Conservation (phyloP, 192 early-diverging fungal species). For the Gigaspora rosea region DNA sequence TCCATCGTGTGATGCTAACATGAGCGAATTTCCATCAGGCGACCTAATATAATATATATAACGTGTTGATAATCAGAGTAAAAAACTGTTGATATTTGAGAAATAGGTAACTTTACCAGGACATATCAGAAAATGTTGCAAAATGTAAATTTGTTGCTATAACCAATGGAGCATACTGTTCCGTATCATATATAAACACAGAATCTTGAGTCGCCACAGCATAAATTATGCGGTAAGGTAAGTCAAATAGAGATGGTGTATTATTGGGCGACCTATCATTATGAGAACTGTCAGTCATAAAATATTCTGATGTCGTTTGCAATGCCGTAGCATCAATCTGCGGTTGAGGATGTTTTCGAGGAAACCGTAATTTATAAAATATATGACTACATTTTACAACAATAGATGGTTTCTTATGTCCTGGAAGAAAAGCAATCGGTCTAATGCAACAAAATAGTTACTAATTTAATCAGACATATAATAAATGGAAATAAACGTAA, state of each 20-base stretch:
- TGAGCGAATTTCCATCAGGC: slow-evolving; percentile 69
- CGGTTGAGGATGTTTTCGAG: not conserved
- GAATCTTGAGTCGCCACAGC: slow-evolving; percentile 85
- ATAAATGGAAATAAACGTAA: not conserved
- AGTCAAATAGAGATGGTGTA: slow-evolving; percentile 39
- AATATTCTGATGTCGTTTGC: too few relatives aligned
- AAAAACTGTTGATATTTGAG: slow-evolving; percentile 12
- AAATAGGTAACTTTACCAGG: slow-evolving; percentile 70
- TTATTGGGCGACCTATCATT: not conserved
- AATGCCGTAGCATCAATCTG: too few relatives aligned
- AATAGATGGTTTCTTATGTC: slow-evolving; percentile 76
- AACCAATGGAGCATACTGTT: slow-evolving; percentile 68
- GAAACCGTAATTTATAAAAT: slow-evolving; percentile 48
- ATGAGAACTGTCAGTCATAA: too few relatives aligned
- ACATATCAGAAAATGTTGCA: slow-evolving; percentile 84
- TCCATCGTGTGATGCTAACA: slow-evolving; percentile 84
- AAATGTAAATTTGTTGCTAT: slow-evolving; percentile 82
- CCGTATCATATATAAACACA: slow-evolving; percentile 87
- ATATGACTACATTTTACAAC: slow-evolving; percentile 73
- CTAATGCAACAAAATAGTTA: slow-evolving; percentile 39
- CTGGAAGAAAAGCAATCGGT: slow-evolving; percentile 71
- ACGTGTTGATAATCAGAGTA: not conserved
- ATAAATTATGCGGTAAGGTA: slow-evolving; percentile 79
- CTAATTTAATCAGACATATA: not conserved
- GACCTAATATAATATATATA: slow-evolving; percentile 48